Evolutionary conservation across 768 basidiomycete genomes (phyloP), one percentile per base, ranked within the genome.

Genomic region (Baorangia bicolor): DNA sequence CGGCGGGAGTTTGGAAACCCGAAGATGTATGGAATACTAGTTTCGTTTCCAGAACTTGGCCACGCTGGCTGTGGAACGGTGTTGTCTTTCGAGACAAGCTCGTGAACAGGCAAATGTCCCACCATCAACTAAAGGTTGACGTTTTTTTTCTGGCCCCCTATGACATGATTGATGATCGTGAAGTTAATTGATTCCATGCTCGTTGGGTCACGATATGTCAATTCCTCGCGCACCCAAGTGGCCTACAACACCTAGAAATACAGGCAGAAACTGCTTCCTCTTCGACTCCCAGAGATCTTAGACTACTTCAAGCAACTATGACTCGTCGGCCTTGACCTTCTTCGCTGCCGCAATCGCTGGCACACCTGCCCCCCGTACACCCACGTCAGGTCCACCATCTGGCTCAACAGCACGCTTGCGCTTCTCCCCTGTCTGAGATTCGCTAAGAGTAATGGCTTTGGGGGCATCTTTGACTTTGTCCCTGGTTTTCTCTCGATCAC

Each of bases 321-420:
- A 64, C 27, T 65, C 76, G 41, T 77, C 78, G 3, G 69, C 70
- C 62, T 78, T 81, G 30, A 62, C 62, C 66, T 78, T 81, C 56
- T 81, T 81, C 37, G 58, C 43, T 1, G 63, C 56, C 35, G 69
- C 65, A 39, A 81, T 70, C 13, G 66, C 49, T 12, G 90, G 90
- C 4, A 84, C 85, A 31, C 73, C 77, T 9, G 74, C 77, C 1
- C 89, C 89, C 23, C 89, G 80, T 12, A 84, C 69, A 11, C 89
- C 89, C 27, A 79, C 77, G 61, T 86, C 82, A 3, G 85, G 82
- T 0, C 86, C 90, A 60, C 89, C 90, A 63, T 91, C 90, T 2
- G 88, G 89, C 65, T 91, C 90, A 0, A 88, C 77, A 1, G 79
- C 84, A 37, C 88, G 81, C 69, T 91, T 92, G 56, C 90, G 77